Base-by-base conservation (phyloP, 306 rosid genomes). In the Lathyrus aphaca region DNA sequence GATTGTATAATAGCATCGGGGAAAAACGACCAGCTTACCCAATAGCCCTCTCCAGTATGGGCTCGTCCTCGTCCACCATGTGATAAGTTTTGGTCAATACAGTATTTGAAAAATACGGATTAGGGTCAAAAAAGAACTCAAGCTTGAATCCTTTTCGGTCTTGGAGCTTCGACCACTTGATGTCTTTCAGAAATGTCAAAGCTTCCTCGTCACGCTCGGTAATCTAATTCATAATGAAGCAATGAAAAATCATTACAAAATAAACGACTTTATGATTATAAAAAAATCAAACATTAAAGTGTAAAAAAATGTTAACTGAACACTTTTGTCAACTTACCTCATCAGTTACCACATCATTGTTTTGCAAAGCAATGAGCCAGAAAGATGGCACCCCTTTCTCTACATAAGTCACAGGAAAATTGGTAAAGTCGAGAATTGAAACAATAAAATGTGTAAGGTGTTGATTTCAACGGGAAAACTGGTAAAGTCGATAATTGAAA, bases 351-450 rank as follows among this genome's bases (percentile, higher is more conserved):
- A 87, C 82, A n/a, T 87, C 94, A 46, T 89, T 87, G 57, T 86
- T 83, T 63, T 88, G 85, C 89, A 91, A 69, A 46, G 95, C 96
- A 64, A 63, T 78, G 23, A 88, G 91, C 97, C 96, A 88, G 76
- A 88, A 91, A 18, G 81, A 86, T 49, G 96, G 91, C n/a, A 91
- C 89, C 23, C 97, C 97, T 69, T 85, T 85, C 65, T 83, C 97
- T 91, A 75, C 81, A 83, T 0, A 70, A 56, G 21, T 42, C 30
- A 25, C 44, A 70, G 60, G 54, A 14, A 68, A 5, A 40, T 3
- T 1, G 37, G 14, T 32, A 59, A 2, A 48, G 38, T 25, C 60
- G 37, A 30, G 37, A 42, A 21, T 61, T 25, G 50, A 39, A 51
- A 62, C 44, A 51, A 2, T n/a, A 73, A 27, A 39, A 21, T 6